Base-by-base conservation (phyloP, 495 filamentous ascomycete species). In the Penicillium silybi region DNA sequence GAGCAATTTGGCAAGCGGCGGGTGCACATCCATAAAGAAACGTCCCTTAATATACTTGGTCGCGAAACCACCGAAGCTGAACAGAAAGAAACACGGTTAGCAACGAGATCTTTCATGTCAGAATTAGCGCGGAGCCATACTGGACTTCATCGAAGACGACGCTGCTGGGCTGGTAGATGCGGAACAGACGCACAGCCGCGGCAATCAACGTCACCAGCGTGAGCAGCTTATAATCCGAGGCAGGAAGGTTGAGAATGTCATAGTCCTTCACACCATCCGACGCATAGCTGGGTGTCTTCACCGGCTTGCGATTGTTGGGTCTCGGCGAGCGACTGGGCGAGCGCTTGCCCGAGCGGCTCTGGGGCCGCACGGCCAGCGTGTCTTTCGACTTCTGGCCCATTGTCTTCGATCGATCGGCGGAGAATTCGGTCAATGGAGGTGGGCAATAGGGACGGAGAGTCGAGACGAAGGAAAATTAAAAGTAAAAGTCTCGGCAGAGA, bases 21-120 rank as follows among this genome's bases (percentile, higher is more conserved):
- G 93, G 62, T 98, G 93, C 4, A 98, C 93, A 64, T 98, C 93
- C 93, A 98, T 98, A 69, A 98, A 98, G 77, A 98, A 98, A 57
- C 76, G 82, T 56, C 93, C 93, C 71, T 97, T 97, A 77, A 98
- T 97, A 66, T 98, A 98, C 67, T 98, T 97, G 53, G 88, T 88
- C 38, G 93, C 93, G 63, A 97, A 98, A 4, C 93, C 93, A 61
- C 93, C 93, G 71, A 98, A 98, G 68, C 92, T 95, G 62, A 63
- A 45, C 13, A 44, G 19, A 32, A 13, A 27, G 17, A 37, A 1
- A 25, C 1, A 18, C 38, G 1, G 32, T 44, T 41, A 48, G 55
- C 58, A 18, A 26, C 26, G 22, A 18, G 29, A 17, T 41, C 3
- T 22, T 43, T 20, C 18, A 41, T 41, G 23, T 56, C 18, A 2